Evolutionary conservation across 441 rosid species (phyloP), one percentile per base, ranked within the genome.

Genomic region (Euphorbia schlechtendalii): DNA sequence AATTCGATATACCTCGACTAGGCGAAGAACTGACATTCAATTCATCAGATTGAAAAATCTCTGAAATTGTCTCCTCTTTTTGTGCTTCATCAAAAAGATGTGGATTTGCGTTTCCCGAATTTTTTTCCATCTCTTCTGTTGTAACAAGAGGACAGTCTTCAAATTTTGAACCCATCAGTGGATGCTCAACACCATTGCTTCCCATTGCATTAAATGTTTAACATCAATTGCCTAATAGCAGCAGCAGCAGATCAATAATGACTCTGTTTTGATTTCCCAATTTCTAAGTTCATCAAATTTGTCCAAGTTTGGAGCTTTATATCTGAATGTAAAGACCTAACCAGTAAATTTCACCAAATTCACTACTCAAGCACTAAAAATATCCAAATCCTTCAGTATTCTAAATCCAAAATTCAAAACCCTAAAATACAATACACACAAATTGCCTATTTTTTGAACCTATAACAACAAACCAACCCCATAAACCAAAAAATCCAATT

Each of bases 1-100:
- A 54, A 61, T 45, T 45, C 77, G n/a, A n/a, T 80, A 75, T 70
- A 93, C 97, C 86, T 69, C 52, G 67, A 68, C 2, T 76, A 66
- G 80, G 63, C 22, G 63, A 71, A 59, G 90, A 77, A 52, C 74
- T 52, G 36, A 41, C 66, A 24, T 32, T 62, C 46, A 59, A 61
- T 14, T 59, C 77, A 66, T 73, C 65, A 12, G 73, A 63, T 60
- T 15, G 64, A 20, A 73, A 74, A 55, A 73, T 67, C 77, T 72
- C 84, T 56, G 67, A 53, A 69, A 71, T 72, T 52, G 68, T 34
- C 49, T 51, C 46, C 54, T 41, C 57, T 7, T 51, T 68, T 27
- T 24, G 49, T 20, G 36, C 20, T 48, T 63, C 59, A 25, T 56
- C 56, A 48, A 46, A 53, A 2, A 56, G 41, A 63, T 46, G 45